Evolutionary conservation across 768 basidiomycete genomes (phyloP).

Genomic region (Psilocybe cubensis): DNA sequence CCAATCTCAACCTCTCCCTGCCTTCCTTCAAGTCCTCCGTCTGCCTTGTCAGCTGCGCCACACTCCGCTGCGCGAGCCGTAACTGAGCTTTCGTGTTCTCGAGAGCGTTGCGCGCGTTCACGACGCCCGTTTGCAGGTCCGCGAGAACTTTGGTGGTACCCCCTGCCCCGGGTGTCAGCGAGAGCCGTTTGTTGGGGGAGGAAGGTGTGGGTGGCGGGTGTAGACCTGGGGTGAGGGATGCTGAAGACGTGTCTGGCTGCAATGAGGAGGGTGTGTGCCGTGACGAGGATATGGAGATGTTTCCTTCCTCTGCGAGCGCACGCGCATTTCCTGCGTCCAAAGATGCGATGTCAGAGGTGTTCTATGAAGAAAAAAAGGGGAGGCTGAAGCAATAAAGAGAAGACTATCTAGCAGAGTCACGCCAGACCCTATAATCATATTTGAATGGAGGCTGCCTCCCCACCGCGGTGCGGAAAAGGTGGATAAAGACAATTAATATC

Average conservation of each 20-base stretch:
- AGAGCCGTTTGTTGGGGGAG: constrained; percentile 56
- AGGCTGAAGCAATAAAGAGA: too few relatives aligned
- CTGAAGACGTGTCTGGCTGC: constrained; percentile 40
- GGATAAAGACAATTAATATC: too few relatives aligned
- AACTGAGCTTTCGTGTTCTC: constrained; percentile 88
- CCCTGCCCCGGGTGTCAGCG: constrained; percentile 75
- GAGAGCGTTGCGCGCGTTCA: constrained; percentile 76
- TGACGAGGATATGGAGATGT: constrained; percentile 28
- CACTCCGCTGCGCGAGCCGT: constrained; percentile 78
- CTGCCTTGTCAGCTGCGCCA: constrained; percentile 82
- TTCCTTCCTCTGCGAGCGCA: constrained; percentile 78
- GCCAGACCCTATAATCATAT: too few relatives aligned
- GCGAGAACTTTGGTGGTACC: constrained; percentile 89
- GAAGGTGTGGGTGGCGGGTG: constrained; percentile 49
- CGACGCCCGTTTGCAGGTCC: constrained; percentile 83
- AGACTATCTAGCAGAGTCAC: too few relatives aligned
- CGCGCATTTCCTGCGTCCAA: constrained; percentile 73
- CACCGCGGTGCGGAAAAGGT: too few relatives aligned
- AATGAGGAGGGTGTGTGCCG: constrained; percentile 33
- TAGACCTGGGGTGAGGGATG: constrained; percentile 33
- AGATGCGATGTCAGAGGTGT: constrained; percentile 20
- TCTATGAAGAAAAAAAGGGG: constrained; percentile 7
- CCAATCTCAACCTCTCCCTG: constrained; percentile 77
- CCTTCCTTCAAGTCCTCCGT: constrained; percentile 90
- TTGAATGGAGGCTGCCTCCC: too few relatives aligned